These are phyloP conservation scores for Lachnellula cervina DNA, from an alignment of 2,329 filamentous ascomycete species.

Conservation along the genomic window DNA sequence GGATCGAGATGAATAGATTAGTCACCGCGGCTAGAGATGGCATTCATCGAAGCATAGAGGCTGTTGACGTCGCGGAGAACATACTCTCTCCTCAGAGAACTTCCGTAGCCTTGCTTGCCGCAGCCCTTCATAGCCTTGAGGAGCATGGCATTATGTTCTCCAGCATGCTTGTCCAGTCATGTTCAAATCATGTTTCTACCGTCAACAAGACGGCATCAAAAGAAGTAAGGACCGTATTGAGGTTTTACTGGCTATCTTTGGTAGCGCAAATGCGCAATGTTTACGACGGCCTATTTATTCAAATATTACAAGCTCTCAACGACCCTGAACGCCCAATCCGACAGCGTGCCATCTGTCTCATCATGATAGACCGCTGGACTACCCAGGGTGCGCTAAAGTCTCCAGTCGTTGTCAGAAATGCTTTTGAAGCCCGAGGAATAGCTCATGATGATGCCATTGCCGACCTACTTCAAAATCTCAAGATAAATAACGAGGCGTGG, in stretches of 20 bases:
- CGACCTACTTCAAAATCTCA: conserved; percentile 10
- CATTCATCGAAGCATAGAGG: background rate
- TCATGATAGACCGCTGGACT: conserved; percentile 16
- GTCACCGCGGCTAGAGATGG: background rate
- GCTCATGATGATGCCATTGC: background rate
- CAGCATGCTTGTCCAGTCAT: conserved; percentile 2
- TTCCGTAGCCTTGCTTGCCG: conserved; percentile 13
- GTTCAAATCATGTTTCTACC: conserved; percentile 1
- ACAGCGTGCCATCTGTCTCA: background rate
- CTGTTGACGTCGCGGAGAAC: conserved; percentile 4
- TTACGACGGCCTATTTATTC: conserved; percentile 4
- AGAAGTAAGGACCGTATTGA: background rate
- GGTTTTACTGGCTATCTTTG: conserved; percentile 17
- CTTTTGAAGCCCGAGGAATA: conserved; percentile 8
- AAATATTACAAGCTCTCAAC: background rate
- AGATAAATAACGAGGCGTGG: conserved; percentile 9
- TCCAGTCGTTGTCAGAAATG: conserved; percentile 6
- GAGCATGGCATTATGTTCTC: background rate
- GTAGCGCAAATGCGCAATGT: conserved; percentile 14
- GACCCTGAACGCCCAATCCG: background rate
- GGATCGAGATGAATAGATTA: background rate
- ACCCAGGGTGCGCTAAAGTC: conserved; percentile 10
- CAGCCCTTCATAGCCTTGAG: conserved; percentile 9
- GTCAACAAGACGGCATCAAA: background rate
- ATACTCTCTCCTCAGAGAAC: background rate